Evolutionary conservation across 805 yeast species (phyloP).

Genomic region (Candida dajiaensis): DNA sequence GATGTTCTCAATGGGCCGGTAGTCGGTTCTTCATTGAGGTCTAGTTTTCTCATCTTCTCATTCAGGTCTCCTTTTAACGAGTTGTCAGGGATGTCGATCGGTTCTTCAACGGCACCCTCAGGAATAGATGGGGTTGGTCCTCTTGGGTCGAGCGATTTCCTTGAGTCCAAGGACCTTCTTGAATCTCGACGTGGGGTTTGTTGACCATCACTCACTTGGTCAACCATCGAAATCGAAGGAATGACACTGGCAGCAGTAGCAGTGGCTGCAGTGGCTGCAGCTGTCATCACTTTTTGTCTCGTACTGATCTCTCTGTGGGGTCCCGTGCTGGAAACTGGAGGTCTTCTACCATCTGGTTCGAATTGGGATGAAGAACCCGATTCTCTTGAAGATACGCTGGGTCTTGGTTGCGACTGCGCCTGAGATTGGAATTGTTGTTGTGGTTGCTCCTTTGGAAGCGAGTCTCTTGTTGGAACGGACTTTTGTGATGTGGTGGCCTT

Average conservation of each 20-base stretch:
- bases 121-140: background rate
- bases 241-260: background rate
- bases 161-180: background rate
- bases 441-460: background rate
- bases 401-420: background rate
- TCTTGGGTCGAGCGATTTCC: constrained; percentile 6
- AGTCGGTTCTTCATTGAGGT: background rate
- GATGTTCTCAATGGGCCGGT: background rate
- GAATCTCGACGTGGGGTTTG: background rate
- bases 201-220: background rate
- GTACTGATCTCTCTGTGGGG: background rate
- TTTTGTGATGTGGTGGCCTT: background rate
- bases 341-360: background rate
- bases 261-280: background rate
- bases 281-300: background rate
- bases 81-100: background rate
- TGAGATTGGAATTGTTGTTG: background rate
- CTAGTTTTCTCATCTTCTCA: background rate
- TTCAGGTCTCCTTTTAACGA: background rate
- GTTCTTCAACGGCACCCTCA: background rate
- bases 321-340: background rate
- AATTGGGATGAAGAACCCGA: background rate
- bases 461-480: background rate
- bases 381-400: background rate
- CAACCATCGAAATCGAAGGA: background rate